Base-by-base conservation (phyloP, 148 eudicot genomes). In the Arbutus unedo region DNA sequence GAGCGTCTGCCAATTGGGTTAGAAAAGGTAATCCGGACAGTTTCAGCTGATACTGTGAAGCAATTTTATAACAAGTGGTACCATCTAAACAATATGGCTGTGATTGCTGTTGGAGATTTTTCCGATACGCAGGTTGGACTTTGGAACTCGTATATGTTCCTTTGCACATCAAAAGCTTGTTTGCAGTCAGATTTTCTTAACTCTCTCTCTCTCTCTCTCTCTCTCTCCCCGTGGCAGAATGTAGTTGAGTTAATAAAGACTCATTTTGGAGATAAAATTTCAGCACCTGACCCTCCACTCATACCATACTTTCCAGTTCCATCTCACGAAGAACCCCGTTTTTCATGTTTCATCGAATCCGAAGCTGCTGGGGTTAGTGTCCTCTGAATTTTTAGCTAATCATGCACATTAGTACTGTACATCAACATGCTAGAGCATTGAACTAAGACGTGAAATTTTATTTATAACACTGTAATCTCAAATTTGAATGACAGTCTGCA, bases 81-180 rank as follows among this genome's bases (percentile, higher is more conserved):
- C 88, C 88, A 92, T 87, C 83, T 95, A 84, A 86, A 86, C 76
- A 87, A 92, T 87, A 95, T 93, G 97, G 95, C 98, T 48, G 90
- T 95, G 81, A 88, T 93, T 81, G 98, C 97, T 84, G 92, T 95
- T 82, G 97, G 98, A 87, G 97, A 95, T 87, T 95, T 95, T 79
- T 83, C 97, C 80, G 90, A 91, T 78, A 87, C 97, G 47, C 89
- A 93, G 97, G 98, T 93, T 82, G 62, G 81, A 44, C 60, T 79
- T 70, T 43, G 38, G 25, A 80, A 44, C 43, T 73, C 19, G 50
- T 81, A 56, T 75, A 55, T 56, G 10, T 72, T 77, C 68, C 78
- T 73, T 13, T 21, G 71, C 79, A n/a, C 64, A 71, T 38, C 10
- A 8, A 54, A 54, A 31, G 5, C 9, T 56, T 43, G 18, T 56